Evolutionary conservation across 257 asterid species (phyloP).

Genomic region (Forsythia viridissima): DNA sequence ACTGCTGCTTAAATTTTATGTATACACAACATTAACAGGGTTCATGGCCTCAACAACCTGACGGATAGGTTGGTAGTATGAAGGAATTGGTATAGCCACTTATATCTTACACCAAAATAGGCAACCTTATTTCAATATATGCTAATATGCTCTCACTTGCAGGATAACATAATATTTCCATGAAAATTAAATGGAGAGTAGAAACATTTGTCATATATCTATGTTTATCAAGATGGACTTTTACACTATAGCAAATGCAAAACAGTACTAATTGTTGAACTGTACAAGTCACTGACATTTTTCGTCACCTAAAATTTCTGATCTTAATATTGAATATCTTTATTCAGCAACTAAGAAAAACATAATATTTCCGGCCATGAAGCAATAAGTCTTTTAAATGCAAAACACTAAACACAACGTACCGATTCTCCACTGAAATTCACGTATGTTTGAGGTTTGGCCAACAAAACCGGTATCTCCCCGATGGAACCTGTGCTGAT

Average conservation of each 20-base stretch:
- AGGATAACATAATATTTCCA: conserved; percentile 6
- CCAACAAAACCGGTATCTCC: conserved; percentile 80
- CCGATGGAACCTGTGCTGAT: conserved; percentile 79
- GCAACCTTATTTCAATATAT: background rate
- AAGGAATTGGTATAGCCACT: background rate
- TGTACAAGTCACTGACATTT: conserved; percentile 7
- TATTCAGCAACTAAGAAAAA: background rate
- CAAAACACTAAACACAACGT: conserved; percentile 26
- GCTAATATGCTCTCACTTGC: background rate
- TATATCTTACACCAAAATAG: background rate
- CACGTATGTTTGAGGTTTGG: conserved; percentile 94
- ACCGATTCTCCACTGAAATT: conserved; percentile 96
- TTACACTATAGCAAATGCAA: background rate
- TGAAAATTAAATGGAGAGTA: background rate
- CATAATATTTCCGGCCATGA: background rate
- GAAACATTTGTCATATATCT: background rate
- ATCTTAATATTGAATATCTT: conserved; percentile 7
- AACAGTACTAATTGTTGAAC: conserved; percentile 7
- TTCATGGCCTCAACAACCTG: background rate
- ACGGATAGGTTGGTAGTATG: background rate
- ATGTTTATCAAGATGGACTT: background rate
- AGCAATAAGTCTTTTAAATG: background rate
- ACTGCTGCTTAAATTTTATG: background rate
- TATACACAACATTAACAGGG: background rate
- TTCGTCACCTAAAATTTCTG: background rate